Evolutionary conservation across 225 moss, liverwort and hornwort genomes (phyloP), one percentile per base, ranked within the genome.

Genomic region (Rhytidiadelphus loreus): DNA sequence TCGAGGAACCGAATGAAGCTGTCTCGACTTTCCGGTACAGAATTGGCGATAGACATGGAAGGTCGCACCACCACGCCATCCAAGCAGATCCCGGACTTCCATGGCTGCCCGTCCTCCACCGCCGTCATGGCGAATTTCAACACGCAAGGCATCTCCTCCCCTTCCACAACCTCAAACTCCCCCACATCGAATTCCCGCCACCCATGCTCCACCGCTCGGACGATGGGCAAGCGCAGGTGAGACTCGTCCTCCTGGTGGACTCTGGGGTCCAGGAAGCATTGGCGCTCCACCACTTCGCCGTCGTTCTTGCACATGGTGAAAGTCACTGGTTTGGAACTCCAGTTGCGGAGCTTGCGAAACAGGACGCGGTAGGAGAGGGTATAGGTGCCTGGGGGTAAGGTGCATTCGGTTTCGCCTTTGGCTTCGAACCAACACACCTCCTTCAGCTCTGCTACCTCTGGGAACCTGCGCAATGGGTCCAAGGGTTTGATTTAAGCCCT

Each of bases 141-240:
- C 41, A 46, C 25, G 56, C 62, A 90, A 46, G 81, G 64, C 11
- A 5, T 43, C 43, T 48, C 66, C 22, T 80, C 88, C 73, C 68
- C 78, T 15, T 41, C 7, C 37, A 61, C 58, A 46, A 92, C 86
- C 57, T 48, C 29, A 50, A 92, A 92, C 75, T 92, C 89, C 4
- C 85, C 92, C 33, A 87, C 89, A 35, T 90, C 92, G 50, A 85
- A 90, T 63, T 93, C 93, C 8, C 76, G 70, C 93, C 90, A 93
- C 32, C 86, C 88, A 37, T 88, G 71, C 20, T 84, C 81, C 33
- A 89, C 82, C 22, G 21, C 56, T 28, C 90, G 84, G 29, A 91
- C 8, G 14, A 43, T 88, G 64, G 89, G 89, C 62, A 80, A 52
- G 56, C 35, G 81, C 65, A 63, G 79, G 44, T 41, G 44, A 12